A percentile compares a stretch with the other conserved stretches of the same genome.
These are phyloP conservation scores for Didymella segeticola DNA, from an alignment of 2,329 filamentous ascomycete genomes.

Conservation along the genomic window DNA sequence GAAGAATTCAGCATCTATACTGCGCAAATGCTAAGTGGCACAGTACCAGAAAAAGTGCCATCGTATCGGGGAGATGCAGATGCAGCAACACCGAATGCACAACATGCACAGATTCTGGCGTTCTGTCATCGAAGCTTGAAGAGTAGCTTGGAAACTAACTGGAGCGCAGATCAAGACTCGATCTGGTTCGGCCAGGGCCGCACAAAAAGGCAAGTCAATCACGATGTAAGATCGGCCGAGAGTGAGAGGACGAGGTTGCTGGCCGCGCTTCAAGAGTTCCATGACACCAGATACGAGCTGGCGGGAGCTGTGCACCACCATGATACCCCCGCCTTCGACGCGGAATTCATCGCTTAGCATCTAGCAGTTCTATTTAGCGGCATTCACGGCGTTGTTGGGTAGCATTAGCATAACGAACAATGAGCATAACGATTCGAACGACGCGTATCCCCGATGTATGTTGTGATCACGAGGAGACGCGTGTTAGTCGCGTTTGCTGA, in stretches of 20 bases:
- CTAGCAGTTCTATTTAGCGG: constrained; percentile 22
- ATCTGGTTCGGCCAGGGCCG: constrained; percentile 58
- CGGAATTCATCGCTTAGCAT: constrained; percentile 24
- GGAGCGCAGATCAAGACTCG: constrained; percentile 45
- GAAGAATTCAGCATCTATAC: constrained; percentile 49
- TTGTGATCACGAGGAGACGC: neutral
- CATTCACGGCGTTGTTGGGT: constrained; percentile 23
- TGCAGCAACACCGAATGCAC: neutral
- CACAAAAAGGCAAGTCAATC: constrained; percentile 52
- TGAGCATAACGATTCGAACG: neutral
- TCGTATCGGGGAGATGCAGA: constrained; percentile 23
- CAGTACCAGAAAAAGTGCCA: constrained; percentile 23
- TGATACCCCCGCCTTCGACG: neutral
- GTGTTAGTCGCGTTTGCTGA: constrained; percentile 1
- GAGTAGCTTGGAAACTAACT: constrained; percentile 54
- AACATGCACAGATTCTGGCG: constrained; percentile 23
- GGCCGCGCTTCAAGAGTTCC: constrained; percentile 21
- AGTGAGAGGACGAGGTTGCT: constrained; percentile 37
- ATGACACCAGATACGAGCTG: neutral
- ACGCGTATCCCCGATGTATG: neutral
- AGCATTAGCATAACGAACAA: neutral
- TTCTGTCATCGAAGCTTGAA: constrained; percentile 52
- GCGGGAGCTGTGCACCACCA: neutral
- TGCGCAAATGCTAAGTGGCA: constrained; percentile 30
- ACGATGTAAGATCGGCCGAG: constrained; percentile 44